These are phyloP conservation scores for Entonaema liquescens DNA, from an alignment of 495 filamentous ascomycete species.

Conservation along the genomic window DNA sequence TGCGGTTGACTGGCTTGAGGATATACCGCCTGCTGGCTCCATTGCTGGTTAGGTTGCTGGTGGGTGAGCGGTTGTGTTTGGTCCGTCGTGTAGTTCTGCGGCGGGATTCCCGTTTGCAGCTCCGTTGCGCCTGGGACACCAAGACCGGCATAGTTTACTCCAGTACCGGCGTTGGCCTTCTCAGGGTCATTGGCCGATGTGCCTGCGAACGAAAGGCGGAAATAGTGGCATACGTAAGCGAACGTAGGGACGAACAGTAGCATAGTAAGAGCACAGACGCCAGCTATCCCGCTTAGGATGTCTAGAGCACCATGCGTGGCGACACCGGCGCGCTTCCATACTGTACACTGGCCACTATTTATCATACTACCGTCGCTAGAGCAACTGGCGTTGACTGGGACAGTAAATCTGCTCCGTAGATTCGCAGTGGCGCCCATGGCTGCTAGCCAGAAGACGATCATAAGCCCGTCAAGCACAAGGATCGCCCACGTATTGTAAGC, in stretches of 20 bases:
- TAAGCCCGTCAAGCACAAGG: conserved; percentile 54
- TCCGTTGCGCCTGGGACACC: conserved; percentile 23
- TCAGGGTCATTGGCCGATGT: conserved; percentile 44
- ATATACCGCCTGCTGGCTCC: conserved; percentile 38
- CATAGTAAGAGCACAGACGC: conserved; percentile 53
- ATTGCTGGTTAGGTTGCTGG: conserved; percentile 41
- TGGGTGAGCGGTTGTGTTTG: conserved; percentile 5
- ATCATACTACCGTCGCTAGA: conserved; percentile 50
- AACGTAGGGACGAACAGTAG: conserved; percentile 57
- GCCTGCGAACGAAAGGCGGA: conserved; percentile 48
- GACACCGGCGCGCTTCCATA: conserved; percentile 44
- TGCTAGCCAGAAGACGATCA: conserved; percentile 59
- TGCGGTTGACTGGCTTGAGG: conserved; percentile 33
- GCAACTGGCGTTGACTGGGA: conserved; percentile 47
- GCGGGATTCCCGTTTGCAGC: conserved; percentile 36
- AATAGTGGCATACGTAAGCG: conserved; percentile 53
- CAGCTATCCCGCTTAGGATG: conserved; percentile 53
- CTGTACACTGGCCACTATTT: conserved; percentile 48
- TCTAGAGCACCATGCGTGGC: conserved; percentile 40
- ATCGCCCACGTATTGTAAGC: conserved; percentile 59
- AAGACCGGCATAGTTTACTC: conserved; percentile 3
- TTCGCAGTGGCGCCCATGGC: conserved; percentile 57
- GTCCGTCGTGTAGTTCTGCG: conserved; percentile 23
- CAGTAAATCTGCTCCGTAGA: conserved; percentile 49
- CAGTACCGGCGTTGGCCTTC: conserved; percentile 45